Percentiles rank a stretch among this genome's conserved stretches.
phyloP scores from a whole-genome alignment of 2,329 filamentous ascomycete genomes.

The Sporothrix dimorphospora region DNA sequence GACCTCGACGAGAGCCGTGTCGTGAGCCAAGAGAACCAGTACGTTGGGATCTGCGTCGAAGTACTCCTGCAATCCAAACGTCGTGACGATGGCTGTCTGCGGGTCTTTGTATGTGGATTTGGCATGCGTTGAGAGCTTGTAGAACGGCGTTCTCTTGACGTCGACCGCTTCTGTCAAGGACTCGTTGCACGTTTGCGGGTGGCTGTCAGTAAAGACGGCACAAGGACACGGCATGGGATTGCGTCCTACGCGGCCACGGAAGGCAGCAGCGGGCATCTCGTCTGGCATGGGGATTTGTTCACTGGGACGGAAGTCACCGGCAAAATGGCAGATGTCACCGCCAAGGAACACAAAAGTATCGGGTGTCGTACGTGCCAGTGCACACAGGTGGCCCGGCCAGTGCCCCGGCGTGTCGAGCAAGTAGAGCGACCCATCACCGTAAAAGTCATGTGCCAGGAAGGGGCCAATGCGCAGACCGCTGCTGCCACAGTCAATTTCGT shows the following conservation, averaged over 20 bases:
- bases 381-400: background rate
- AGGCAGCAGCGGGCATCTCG: background rate
- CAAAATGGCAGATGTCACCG: constrained; percentile 4
- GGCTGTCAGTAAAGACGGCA: background rate
- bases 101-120: constrained; percentile 10
- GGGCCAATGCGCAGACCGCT: background rate
- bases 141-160: background rate
- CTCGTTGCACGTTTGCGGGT: background rate
- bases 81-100: constrained; percentile 1
- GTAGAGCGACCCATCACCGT: background rate
- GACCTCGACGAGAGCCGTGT: background rate
- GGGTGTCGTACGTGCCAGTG: background rate
- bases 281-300: background rate
- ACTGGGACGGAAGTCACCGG: background rate
- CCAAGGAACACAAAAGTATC: background rate
- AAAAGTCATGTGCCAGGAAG: background rate
- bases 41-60: background rate
- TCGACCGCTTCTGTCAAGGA: background rate
- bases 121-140: background rate
- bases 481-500: background rate
- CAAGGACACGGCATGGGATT: background rate
- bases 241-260: background rate
- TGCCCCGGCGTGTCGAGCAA: background rate
- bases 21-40: background rate
- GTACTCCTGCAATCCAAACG: background rate